A percentile compares a stretch with the other conserved stretches of the same genome.
Conservation (phyloP, 768 basidiomycete species). For the Mycena indigotica region DNA sequence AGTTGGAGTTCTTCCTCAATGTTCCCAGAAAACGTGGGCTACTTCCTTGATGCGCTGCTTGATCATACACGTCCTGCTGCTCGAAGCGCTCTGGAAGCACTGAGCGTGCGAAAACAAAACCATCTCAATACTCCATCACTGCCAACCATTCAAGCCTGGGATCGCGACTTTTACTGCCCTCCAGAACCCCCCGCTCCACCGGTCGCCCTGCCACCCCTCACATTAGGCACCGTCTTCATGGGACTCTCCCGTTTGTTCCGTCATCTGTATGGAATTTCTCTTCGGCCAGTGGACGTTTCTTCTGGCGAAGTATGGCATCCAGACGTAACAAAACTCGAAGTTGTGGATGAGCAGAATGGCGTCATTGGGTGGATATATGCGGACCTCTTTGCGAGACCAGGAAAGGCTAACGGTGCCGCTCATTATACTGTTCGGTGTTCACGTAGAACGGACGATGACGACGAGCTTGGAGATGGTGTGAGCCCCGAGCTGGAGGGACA, state of each 20-base stretch:
- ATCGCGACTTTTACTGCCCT: constrained; percentile 90
- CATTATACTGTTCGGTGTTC: constrained; percentile 98
- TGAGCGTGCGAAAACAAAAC: constrained; percentile 71
- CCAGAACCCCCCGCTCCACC: constrained; percentile 77
- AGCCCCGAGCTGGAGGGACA: constrained; percentile 40
- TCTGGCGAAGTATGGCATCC: constrained; percentile 89
- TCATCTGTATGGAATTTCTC: constrained; percentile 82
- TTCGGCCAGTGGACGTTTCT: constrained; percentile 67
- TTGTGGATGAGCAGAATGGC: constrained; percentile 86
- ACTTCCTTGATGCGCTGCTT: constrained; percentile 82
- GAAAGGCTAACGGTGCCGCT: constrained; percentile 90
- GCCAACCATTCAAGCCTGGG: constrained; percentile 90
- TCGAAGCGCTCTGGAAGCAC: constrained; percentile 65
- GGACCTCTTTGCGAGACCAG: constrained; percentile 82
- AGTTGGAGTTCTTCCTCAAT: not conserved
- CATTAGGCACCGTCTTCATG: constrained; percentile 89
- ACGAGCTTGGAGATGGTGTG: constrained; percentile 65
- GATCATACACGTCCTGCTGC: constrained; percentile 82
- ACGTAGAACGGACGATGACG: constrained; percentile 88
- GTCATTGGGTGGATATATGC: constrained; percentile 94
- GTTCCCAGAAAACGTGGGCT: constrained; percentile 73
- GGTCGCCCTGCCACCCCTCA: constrained; percentile 71
- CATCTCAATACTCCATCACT: constrained; percentile 60
- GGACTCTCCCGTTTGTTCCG: constrained; percentile 89
- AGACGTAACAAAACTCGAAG: constrained; percentile 89